These are phyloP conservation scores for Cladophialophora yegresii DNA, from an alignment of 2,329 filamentous ascomycete genomes.

Conservation along the genomic window DNA sequence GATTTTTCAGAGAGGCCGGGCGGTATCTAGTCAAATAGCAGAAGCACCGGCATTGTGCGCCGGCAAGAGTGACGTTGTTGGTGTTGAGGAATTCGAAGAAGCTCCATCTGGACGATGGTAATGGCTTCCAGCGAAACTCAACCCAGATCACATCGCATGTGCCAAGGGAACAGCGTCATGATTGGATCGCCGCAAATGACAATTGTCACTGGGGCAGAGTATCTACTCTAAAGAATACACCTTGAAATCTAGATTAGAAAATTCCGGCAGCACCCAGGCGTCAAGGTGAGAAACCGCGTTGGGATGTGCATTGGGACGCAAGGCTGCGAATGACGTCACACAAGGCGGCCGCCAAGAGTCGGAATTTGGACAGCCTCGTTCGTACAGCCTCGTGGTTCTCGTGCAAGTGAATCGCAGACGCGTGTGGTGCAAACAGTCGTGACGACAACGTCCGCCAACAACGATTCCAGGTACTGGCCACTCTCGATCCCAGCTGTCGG, in stretches of 20 bases:
- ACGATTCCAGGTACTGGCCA: neutral
- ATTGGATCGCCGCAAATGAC: neutral
- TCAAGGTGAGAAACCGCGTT: neutral
- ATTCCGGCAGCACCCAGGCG: neutral
- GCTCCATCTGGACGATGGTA: constrained; percentile 10
- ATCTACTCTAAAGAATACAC: neutral
- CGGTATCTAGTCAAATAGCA: constrained; percentile 5
- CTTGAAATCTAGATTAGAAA: neutral
- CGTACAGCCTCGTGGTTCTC: neutral
- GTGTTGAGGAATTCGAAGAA: constrained; percentile 4
- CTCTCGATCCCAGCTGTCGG: too few species aligned
- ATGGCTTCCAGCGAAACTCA: neutral
- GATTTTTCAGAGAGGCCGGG: neutral
- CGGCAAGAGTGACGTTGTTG: constrained; percentile 3
- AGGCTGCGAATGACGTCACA: neutral
- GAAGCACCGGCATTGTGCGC: constrained; percentile 2
- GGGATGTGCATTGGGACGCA: neutral
- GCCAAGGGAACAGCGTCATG: neutral
- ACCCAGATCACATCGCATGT: neutral
- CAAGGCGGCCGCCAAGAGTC: neutral
- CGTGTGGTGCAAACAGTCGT: neutral
- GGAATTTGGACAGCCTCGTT: neutral
- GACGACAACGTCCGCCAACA: neutral
- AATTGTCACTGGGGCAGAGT: neutral
- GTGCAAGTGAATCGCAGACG: neutral